These are phyloP conservation scores for Polymyxa betae DNA, from an alignment of 208 protist species.

Conservation along the genomic window DNA sequence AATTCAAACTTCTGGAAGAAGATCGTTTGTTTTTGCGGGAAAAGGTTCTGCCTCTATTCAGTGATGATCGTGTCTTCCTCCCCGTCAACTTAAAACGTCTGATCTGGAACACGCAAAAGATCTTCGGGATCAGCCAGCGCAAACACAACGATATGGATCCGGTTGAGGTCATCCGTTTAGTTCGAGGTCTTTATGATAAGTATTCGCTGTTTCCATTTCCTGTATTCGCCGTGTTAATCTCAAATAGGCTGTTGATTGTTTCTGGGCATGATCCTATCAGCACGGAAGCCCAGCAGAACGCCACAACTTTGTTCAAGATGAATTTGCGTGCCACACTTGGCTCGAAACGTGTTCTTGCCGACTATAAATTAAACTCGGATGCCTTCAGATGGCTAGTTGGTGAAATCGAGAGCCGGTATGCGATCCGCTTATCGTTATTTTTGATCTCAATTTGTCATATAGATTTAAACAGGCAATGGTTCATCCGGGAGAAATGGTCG, in stretches of 20 bases:
- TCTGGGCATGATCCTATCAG: slow-evolving; percentile 82
- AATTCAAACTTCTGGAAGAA: slow-evolving; percentile 62
- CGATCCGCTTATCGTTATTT: not conserved
- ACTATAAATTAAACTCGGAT: slow-evolving; percentile 68
- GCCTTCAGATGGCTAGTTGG: slow-evolving; percentile 95
- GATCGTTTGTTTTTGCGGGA: slow-evolving; percentile 59
- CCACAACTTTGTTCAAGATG: slow-evolving; percentile 90
- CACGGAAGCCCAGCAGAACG: slow-evolving; percentile 88
- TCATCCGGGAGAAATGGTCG: slow-evolving; percentile 96
- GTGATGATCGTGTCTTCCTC: slow-evolving; percentile 61
- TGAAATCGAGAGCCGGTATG: slow-evolving; percentile 84
- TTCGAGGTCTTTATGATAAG: slow-evolving; percentile 55
- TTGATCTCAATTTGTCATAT: too few relatives aligned
- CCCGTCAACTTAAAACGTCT: slow-evolving; percentile 92
- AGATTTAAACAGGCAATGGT: slow-evolving; percentile 86
- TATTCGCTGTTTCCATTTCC: not conserved
- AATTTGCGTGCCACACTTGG: slow-evolving; percentile 87
- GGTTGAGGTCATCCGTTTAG: slow-evolving; percentile 69
- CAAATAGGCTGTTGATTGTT: slow-evolving; percentile 79
- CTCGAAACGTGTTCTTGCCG: slow-evolving; percentile 77
- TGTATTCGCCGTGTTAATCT: too few relatives aligned
- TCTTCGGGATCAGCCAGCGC: slow-evolving; percentile 83
- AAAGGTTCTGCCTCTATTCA: not conserved
- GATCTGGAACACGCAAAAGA: slow-evolving; percentile 90
- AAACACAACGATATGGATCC: slow-evolving; percentile 87